A percentile compares a stretch with the other conserved stretches of the same genome.
Evolutionary conservation across 257 asterid genomes (phyloP).

Genomic region (Salvia rosmarinus): DNA sequence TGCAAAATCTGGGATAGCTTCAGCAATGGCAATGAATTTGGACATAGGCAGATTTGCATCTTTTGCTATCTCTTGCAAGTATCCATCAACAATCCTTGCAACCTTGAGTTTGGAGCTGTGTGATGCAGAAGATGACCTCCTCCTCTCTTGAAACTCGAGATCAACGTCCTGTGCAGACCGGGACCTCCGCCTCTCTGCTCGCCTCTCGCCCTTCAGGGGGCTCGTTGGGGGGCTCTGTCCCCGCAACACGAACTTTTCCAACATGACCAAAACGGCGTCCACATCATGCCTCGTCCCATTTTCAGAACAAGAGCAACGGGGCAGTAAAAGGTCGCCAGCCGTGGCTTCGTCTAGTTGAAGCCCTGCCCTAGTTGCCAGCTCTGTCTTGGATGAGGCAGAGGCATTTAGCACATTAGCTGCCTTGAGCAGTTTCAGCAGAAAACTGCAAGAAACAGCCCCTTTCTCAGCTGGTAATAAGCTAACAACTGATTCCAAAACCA

Average conservation of each 20-base stretch:
- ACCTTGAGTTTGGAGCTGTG: conserved; percentile 76
- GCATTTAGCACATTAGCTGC: conserved; percentile 64
- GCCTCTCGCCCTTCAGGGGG: conserved; percentile 59
- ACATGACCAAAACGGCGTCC: conserved; percentile 58
- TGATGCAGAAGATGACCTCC: conserved; percentile 82
- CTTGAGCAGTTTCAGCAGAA: conserved; percentile 63
- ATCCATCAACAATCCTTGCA: conserved; percentile 84
- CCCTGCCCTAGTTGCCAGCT: conserved; percentile 70
- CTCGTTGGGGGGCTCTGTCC: conserved; percentile 77
- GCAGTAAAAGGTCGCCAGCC: conserved; percentile 65
- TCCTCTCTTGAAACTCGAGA: conserved; percentile 68
- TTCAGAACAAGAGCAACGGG: conserved; percentile 39
- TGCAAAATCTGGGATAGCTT: conserved; percentile 70
- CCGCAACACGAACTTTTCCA: conserved; percentile 73
- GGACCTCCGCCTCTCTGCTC: conserved; percentile 70
- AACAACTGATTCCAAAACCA: conserved; percentile 67
- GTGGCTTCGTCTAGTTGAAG: conserved; percentile 80
- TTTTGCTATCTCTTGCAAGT: conserved; percentile 63
- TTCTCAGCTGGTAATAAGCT: conserved; percentile 78
- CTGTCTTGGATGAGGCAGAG: conserved; percentile 64
- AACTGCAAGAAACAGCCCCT: conserved; percentile 75
- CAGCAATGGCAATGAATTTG: conserved; percentile 69
- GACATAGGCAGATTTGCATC: conserved; percentile 59
- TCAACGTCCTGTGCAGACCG: conserved; percentile 78
- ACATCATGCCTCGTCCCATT: conserved; percentile 54